Evolutionary conservation across 1,139 yeast species (phyloP), one percentile per base, ranked within the genome.

Genomic region (Protomyces pachydermus): DNA sequence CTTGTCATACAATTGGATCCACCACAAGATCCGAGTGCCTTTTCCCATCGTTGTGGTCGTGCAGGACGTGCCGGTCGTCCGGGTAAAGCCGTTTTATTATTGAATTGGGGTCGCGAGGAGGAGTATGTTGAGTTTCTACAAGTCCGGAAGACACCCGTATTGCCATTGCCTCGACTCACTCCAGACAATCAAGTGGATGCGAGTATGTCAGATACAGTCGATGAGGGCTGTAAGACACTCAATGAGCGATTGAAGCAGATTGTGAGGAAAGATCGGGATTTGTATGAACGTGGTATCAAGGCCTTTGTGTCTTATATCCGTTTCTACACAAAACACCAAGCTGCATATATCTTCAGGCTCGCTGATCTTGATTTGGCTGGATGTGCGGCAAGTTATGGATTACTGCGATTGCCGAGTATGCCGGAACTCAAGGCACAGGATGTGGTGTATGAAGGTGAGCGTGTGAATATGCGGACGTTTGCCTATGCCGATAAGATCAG

Each of bases 271-370:
- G 64, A 64, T 10, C 65, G 66, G n/a, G 65, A 65, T 34, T 25
- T 61, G 37, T 65, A 65, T 38, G 66, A 65, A 20, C 57, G 62
- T 42, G 95, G 91, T 0, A 79, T 93, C 0, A 81, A 83, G 68
- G 81, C 97, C 2, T 93, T 86, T 72, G 95, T 95, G 52, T 91
- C 95, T 1, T 93, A 86, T 72, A 81, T 89, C 2, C 80, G 88
- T 65, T 88, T 88, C 72, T 95, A 93, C 73, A 83, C 93, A 14
- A 91, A 90, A 72, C 98, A 95, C 75, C 77, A 88, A n/a, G 96
- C 97, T 0, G 80, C 87, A 10, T 91, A 97, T 0, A 93, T 95
- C 45, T 95, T 95, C 77, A 80, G 98, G 67, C 71, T 88, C 23
- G 82, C 83, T 55, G 77, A 84, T 9, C 76, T 95, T 66, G 95